A percentile compares a stretch with the other conserved stretches of the same genome.
Evolutionary conservation across 2,329 filamentous ascomycete species (phyloP).

Genomic region (Lecanicillium sp.): DNA sequence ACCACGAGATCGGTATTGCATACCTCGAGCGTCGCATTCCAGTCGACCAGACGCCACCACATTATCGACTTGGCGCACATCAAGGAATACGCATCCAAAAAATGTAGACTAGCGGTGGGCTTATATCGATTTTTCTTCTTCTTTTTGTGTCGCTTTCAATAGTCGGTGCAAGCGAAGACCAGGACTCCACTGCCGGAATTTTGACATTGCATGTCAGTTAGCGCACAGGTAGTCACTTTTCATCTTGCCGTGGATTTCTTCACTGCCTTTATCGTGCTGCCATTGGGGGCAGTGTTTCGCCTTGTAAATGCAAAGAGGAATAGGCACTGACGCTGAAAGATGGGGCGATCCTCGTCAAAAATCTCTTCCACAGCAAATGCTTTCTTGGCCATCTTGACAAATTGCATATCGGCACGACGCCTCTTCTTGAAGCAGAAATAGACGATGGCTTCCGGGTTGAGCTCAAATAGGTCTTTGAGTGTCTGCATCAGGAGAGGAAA

Average conservation of each 20-base stretch:
- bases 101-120: no score
- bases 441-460: slow-evolving; percentile 56
- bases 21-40: no score
- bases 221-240: no score
- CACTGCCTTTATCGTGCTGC: background rate
- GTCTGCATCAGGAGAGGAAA: slow-evolving; percentile 82
- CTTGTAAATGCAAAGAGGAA: slow-evolving; percentile 53
- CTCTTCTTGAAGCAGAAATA: slow-evolving; percentile 95
- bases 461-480: slow-evolving; percentile 61
- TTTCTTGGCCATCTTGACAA: slow-evolving; percentile 63
- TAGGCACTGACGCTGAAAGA: slow-evolving; percentile 48
- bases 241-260: background rate
- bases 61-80: no score
- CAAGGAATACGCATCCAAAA: no score
- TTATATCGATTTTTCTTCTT: no score
- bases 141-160: no score
- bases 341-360: slow-evolving; percentile 49
- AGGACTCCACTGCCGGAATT: no score
- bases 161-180: no score
- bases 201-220: no score
- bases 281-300: slow-evolving; percentile 1
- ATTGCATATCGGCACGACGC: slow-evolving; percentile 69
- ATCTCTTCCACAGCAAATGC: slow-evolving; percentile 55
- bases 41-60: no score
- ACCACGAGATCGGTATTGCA: no score